These are phyloP conservation scores for Acidomyces sp. DNA, from an alignment of 495 filamentous ascomycete genomes.

Conservation along the genomic window DNA sequence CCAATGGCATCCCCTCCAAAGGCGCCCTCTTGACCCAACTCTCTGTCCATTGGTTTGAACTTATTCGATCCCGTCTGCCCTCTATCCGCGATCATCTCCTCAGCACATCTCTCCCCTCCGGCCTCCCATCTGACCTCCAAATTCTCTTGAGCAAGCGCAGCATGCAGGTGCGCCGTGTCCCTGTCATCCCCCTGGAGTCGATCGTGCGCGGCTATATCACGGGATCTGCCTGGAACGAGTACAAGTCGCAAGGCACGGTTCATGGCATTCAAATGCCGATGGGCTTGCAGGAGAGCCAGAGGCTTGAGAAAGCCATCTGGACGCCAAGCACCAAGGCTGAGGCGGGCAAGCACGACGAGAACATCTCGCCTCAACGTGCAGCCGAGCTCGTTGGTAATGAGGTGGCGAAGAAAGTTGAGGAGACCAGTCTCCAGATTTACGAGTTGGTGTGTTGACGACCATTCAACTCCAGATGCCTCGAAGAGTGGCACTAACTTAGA, in stretches of 20 bases:
- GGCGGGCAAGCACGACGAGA: slow-evolving; percentile 72
- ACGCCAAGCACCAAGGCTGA: slow-evolving; percentile 89
- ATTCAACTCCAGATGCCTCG: background rate
- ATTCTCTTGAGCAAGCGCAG: slow-evolving; percentile 48
- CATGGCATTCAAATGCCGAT: slow-evolving; percentile 57
- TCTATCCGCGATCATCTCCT: slow-evolving; percentile 65
- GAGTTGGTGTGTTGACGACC: slow-evolving; percentile 28
- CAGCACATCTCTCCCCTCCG: slow-evolving; percentile 48
- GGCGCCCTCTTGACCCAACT: slow-evolving; percentile 73
- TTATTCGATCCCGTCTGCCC: slow-evolving; percentile 53
- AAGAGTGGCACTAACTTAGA: background rate
- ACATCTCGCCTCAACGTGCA: slow-evolving; percentile 60
- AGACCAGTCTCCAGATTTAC: slow-evolving; percentile 61
- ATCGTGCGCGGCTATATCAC: slow-evolving; percentile 92
- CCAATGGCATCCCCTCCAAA: slow-evolving; percentile 77
- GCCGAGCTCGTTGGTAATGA: slow-evolving; percentile 45
- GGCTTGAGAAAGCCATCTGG: slow-evolving; percentile 59
- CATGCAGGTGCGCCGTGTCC: slow-evolving; percentile 71
- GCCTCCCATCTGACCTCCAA: slow-evolving; percentile 29
- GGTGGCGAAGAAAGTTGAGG: slow-evolving; percentile 62
- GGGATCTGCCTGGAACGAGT: slow-evolving; percentile 81
- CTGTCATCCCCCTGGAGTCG: slow-evolving; percentile 78
- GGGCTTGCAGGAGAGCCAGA: slow-evolving; percentile 58
- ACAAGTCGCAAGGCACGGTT: slow-evolving; percentile 60
- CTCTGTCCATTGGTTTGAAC: slow-evolving; percentile 72